phyloP scores from a whole-genome alignment of 306 rosid genomes.

The Castanopsis chinensis region DNA sequence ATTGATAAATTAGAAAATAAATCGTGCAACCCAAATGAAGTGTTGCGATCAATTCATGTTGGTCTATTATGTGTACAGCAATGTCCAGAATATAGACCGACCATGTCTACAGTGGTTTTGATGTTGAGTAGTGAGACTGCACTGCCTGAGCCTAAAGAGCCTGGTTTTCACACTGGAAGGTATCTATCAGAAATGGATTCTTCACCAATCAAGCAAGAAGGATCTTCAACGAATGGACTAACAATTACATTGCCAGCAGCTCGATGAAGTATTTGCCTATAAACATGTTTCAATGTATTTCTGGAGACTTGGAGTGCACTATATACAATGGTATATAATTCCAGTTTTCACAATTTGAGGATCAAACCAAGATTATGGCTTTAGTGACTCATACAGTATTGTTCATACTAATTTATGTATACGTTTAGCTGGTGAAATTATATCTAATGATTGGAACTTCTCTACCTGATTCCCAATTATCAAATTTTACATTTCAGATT shows the following conservation, averaged over 20 bases:
- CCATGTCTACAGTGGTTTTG: constrained; percentile 44
- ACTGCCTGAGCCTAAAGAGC: constrained; percentile 49
- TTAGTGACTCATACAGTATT: too few species aligned
- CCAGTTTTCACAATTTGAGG: too few species aligned
- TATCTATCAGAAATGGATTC: background rate
- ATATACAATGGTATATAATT: background rate
- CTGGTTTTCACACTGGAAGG: constrained; percentile 28
- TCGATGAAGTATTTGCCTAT: constrained; percentile 2
- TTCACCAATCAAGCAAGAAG: background rate
- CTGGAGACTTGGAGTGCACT: background rate
- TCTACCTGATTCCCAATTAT: too few species aligned
- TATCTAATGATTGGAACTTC: too few species aligned
- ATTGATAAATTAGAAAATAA: too few species aligned
- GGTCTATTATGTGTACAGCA: too few species aligned
- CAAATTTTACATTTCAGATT: too few species aligned
- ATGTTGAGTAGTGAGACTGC: constrained; percentile 41
- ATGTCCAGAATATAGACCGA: constrained; percentile 35
- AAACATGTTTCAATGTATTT: background rate
- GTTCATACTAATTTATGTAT: too few species aligned
- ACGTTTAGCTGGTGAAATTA: too few species aligned
- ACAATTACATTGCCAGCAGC: constrained; percentile 25
- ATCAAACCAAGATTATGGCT: too few species aligned
- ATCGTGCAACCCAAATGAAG: background rate
- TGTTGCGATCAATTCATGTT: too few species aligned
- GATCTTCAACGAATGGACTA: constrained; percentile 27